Evolutionary conservation across 306 rosid species (phyloP).

Genomic region (Potentilla sterilis): DNA sequence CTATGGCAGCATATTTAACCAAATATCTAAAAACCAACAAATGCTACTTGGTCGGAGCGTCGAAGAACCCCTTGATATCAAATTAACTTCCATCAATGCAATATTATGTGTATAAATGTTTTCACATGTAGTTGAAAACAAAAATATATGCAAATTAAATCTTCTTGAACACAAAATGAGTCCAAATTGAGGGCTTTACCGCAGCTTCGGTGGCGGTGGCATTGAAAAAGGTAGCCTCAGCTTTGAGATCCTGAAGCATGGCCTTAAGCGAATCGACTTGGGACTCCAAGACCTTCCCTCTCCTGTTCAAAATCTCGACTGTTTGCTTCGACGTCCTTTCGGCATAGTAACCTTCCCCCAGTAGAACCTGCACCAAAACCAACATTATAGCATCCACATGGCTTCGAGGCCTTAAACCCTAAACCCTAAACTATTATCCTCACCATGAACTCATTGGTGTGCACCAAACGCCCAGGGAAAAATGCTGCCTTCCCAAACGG

Average conservation of each 20-base stretch:
- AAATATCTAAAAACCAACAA: neutral
- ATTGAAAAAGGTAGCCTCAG: conserved; percentile 60
- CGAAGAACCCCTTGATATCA: neutral
- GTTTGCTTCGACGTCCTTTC: conserved; percentile 82
- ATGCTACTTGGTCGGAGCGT: too few species aligned
- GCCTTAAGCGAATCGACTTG: conserved; percentile 67
- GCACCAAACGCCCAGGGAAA: conserved; percentile 86
- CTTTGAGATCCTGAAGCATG: conserved; percentile 55
- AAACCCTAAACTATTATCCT: neutral
- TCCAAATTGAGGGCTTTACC: neutral
- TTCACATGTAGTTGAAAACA: neutral
- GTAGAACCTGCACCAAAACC: conserved; percentile 52
- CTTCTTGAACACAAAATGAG: neutral
- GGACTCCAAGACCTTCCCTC: conserved; percentile 63
- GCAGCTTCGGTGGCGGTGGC: conserved; percentile 34
- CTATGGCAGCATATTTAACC: neutral
- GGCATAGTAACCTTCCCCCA: conserved; percentile 86
- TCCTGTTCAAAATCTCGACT: conserved; percentile 69
- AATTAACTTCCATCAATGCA: neutral
- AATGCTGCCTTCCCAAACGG: conserved; percentile 96
- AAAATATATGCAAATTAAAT: neutral
- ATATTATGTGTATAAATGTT: neutral
- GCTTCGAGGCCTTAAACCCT: neutral
- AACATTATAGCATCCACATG: neutral
- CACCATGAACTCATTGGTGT: conserved; percentile 88